Base-by-base conservation (phyloP, 352 stramenopile genomes). In the Globisporangium spinosum region DNA sequence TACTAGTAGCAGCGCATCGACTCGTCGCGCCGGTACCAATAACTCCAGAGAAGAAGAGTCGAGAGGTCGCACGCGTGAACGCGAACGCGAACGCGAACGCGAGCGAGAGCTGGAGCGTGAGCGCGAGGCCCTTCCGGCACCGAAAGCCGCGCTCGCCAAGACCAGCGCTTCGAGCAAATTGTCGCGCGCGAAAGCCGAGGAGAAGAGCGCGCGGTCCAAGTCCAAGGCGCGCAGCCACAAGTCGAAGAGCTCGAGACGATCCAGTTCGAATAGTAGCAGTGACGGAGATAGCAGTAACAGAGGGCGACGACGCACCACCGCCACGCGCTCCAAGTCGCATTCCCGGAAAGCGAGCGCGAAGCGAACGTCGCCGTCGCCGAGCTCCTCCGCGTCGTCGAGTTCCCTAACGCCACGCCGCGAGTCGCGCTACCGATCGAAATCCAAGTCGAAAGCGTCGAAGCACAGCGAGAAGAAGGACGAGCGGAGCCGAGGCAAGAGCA, bases 161-260 rank as follows among this genome's bases (percentile, higher is more conserved):
- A 12, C 59, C 13, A 55, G n/a, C 4, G 13, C 38, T 7, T 38
- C 45, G n/a, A 43, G 27, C 0, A 53, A 49, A 12, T 23, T 17
- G 7, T 53, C 40, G 20, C 45, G 62, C 1, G 12, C 34, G 43
- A 75, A 70, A 49, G 71, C 70, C 10, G 55, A 76, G 34, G 68
- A 67, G 7, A 71, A 38, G 15, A 76, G 70, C 49, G 77, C 75
- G 54, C 77, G 74, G 23, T 88, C 83, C 64, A 82, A 86, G 65
- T 90, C 82, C 7, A 69, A 60, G 23, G 23, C 34, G 25, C 65
- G 66, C 6, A 66, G 32, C 6, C 60, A 64, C 15, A 76, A 65
- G 40, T 71, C 72, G 32, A 29, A 27, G 47, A 25, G 34, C 34
- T 47, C 34, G 61, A 23, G 47, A 22, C 56, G 57, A 43, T 51